Base-by-base conservation (phyloP, 2,329 filamentous ascomycete species). In the Boeremia lycopersici region DNA sequence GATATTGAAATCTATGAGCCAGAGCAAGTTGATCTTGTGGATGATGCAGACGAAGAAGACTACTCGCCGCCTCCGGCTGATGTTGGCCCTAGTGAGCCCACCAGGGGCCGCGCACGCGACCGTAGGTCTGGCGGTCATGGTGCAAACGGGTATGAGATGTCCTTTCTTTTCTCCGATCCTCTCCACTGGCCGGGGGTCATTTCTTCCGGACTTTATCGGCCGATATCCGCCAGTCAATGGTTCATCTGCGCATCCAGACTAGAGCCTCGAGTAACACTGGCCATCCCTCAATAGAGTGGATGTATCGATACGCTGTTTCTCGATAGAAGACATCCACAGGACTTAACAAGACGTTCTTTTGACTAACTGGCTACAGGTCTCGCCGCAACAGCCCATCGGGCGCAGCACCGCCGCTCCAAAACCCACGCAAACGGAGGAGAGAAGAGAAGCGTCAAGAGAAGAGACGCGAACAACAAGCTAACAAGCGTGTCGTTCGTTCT, bases 341-440 rank as follows among this genome's bases (percentile, higher is more conserved):
- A 23, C 6, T 10, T 8, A 11, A 8, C 7, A 38, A 15, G 34
- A 15, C 7, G 13, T 15, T 2, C 19, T 33, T 29, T 6, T 36
- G 19, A 35, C 52, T 55, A 7, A 55, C 52, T 28, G 31, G 3
- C 17, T 38, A 11, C 36, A 55, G 52, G n/a, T 69, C 77, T 42
- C 73, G 68, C 44, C 75, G 71, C 36, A 76, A 76, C 46, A 83
- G 79, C 61, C 81, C 81, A 13, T 74, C 74, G 55, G 74, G 63
- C 30, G 72, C 73, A 34, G 63, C 64, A 28, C 71, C 78, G 55
- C 73, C 70, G 70, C 75, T 79, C 38, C 74, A 78, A 42, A 76
- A 79, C 35, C 74, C 79, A 44, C 79, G 79, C 49, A 85, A 84
- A 68, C 79, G 81, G 59, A 81, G 81, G 64, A 75, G 81, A 48